Evolutionary conservation across 2,329 filamentous ascomycete species (phyloP).

Genomic region (Fusarium sp.): DNA sequence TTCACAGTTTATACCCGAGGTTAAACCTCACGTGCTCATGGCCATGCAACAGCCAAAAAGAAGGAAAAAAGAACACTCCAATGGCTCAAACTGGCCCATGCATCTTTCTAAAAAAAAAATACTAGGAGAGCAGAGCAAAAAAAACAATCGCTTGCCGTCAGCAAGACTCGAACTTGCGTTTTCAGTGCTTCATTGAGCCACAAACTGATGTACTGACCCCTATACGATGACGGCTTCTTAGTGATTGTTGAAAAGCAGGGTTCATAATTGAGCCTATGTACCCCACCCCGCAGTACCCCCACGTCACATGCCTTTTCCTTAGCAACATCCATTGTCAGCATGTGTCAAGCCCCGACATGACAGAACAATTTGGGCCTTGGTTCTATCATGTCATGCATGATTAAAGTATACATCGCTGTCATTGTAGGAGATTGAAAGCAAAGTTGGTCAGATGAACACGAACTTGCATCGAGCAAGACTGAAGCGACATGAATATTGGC

Average conservation of each 20-base stretch:
- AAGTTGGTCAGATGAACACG: neutral
- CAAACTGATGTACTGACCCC: constrained; percentile 40
- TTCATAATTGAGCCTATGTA: neutral
- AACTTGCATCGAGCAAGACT: neutral
- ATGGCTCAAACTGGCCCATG: neutral
- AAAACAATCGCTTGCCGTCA: constrained; percentile 29
- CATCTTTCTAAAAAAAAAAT: neutral
- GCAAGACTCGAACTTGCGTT: constrained; percentile 41
- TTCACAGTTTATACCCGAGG: neutral
- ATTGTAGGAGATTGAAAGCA: neutral
- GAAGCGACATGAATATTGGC: neutral
- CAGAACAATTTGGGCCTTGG: neutral
- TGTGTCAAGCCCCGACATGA: neutral
- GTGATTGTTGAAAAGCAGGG: neutral
- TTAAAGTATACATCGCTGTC: neutral
- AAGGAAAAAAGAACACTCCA: neutral
- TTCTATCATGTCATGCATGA: neutral
- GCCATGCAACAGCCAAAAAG: neutral
- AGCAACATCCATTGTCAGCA: too few relatives aligned
- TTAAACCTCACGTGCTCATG: neutral
- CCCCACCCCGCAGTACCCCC: neutral
- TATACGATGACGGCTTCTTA: constrained; percentile 36
- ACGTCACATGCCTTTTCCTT: neutral
- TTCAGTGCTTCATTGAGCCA: constrained; percentile 36
- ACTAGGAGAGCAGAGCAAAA: neutral